Conservation (phyloP, 2,329 filamentous ascomycete genomes). For the Verruconis gallopava region DNA sequence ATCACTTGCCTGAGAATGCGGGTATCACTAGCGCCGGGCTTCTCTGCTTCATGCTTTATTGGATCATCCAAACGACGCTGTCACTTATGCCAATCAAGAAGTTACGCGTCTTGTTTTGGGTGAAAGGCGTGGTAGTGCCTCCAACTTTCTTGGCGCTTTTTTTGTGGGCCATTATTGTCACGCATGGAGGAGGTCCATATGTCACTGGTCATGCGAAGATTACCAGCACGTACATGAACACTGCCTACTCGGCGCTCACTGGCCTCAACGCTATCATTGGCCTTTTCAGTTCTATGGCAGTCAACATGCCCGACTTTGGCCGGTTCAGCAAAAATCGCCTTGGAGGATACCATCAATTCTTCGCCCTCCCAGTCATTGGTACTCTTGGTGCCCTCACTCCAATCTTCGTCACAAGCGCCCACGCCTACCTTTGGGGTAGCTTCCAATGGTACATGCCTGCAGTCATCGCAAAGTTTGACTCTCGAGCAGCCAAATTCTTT, state of each 20-base stretch:
- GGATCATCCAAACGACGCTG: slow-evolving; percentile 33
- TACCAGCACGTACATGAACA: slow-evolving; percentile 29
- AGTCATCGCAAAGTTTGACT: slow-evolving; percentile 33
- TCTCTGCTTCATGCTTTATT: slow-evolving; percentile 40
- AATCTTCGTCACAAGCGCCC: slow-evolving; percentile 36
- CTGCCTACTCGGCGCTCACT: slow-evolving; percentile 30
- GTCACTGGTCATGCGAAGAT: slow-evolving; percentile 25
- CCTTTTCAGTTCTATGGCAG: slow-evolving; percentile 35
- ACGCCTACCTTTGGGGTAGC: slow-evolving; percentile 31
- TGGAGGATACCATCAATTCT: slow-evolving; percentile 31
- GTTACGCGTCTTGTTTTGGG: slow-evolving; percentile 30
- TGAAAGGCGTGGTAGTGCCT: slow-evolving; percentile 31
- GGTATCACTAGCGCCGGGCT: slow-evolving; percentile 29
- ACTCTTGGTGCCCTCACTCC: slow-evolving; percentile 35
- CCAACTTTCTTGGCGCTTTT: slow-evolving; percentile 32
- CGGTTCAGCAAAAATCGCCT: slow-evolving; percentile 31
- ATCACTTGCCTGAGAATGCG: slow-evolving; percentile 22
- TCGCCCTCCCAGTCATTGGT: slow-evolving; percentile 36
- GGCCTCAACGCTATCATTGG: slow-evolving; percentile 37
- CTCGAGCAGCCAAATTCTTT: slow-evolving; percentile 31
- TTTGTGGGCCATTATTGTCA: slow-evolving; percentile 31
- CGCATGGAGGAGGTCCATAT: slow-evolving; percentile 29
- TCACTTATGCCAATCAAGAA: slow-evolving; percentile 32
- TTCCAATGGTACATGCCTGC: slow-evolving; percentile 38
- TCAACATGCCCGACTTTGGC: slow-evolving; percentile 38